A percentile compares a stretch with the other conserved stretches of the same genome.
Conservation (phyloP, 306 rosid genomes). For the Corylus americana region DNA sequence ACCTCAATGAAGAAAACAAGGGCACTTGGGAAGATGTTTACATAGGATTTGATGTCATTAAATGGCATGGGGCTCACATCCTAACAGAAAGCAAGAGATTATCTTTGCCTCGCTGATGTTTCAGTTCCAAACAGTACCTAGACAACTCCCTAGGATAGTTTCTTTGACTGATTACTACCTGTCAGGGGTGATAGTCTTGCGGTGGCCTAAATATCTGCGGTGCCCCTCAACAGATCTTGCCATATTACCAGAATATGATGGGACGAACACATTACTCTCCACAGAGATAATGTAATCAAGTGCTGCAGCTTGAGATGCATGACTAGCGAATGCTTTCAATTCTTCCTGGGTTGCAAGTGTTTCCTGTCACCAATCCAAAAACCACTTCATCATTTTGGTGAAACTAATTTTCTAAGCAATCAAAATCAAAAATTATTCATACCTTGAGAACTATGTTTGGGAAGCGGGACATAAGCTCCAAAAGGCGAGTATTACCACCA, state of each 20-base stretch:
- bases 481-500: constrained; percentile 73
- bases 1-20: constrained; percentile 9
- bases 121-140: not conserved
- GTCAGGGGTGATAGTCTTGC: constrained; percentile 83
- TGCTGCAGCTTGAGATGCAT: constrained; percentile 91
- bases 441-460: constrained; percentile 78
- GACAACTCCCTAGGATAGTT: constrained; percentile 11
- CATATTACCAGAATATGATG: constrained; percentile 93
- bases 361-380: constrained; percentile 62
- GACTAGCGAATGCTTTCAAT: constrained; percentile 68
- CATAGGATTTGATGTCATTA: not conserved
- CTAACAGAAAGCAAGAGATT: constrained; percentile 5
- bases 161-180: constrained; percentile 47
- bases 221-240: constrained; percentile 97
- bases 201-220: constrained; percentile 86
- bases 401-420: constrained; percentile 22
- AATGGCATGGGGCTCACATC: not conserved
- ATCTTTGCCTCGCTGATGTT: not conserved
- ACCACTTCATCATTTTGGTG: constrained; percentile 24
- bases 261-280: constrained; percentile 87
- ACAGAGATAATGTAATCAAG: constrained; percentile 86
- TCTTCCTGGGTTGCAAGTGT: constrained; percentile 75
- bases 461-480: constrained; percentile 75
- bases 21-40: not conserved
- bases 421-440: constrained; percentile 12